Conservation (phyloP, 805 yeast genomes). For the Lipomyces starkeyi region DNA sequence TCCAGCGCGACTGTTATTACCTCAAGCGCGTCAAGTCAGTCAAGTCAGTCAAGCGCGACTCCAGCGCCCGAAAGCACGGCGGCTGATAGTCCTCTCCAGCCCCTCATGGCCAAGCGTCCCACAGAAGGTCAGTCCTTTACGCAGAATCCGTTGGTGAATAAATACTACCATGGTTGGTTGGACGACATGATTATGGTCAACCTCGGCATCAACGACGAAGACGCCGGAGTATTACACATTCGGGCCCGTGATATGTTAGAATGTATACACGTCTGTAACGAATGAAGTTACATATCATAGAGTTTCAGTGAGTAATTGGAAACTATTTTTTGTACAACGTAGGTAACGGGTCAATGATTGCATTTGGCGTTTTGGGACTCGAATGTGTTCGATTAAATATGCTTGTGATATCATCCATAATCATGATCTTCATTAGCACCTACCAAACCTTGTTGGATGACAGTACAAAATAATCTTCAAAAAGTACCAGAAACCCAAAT, state of each 20-base stretch:
- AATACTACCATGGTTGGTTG: conserved; percentile 34
- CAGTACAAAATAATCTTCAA: neutral
- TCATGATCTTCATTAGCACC: too few relatives aligned
- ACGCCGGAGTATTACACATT: conserved; percentile 20
- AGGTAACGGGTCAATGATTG: neutral
- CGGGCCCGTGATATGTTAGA: conserved; percentile 29
- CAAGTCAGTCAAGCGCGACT: neutral
- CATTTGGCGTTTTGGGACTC: too few relatives aligned
- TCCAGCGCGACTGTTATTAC: neutral
- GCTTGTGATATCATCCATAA: neutral
- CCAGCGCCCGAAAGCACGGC: neutral
- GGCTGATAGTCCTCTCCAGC: neutral
- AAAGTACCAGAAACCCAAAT: neutral
- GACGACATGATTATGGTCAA: conserved; percentile 28
- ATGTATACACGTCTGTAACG: conserved; percentile 17
- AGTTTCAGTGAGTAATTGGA: too few relatives aligned
- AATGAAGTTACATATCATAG: neutral
- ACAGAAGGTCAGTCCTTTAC: neutral
- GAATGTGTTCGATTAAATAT: neutral
- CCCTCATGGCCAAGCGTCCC: neutral
- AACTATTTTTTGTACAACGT: too few relatives aligned
- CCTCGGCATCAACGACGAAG: conserved; percentile 27
- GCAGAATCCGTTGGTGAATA: conserved; percentile 24
- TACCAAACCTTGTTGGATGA: neutral
- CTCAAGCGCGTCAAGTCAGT: neutral